phyloP scores from a whole-genome alignment of 108 stramenopile genomes.

The Stephanodiscus minutulus region DNA sequence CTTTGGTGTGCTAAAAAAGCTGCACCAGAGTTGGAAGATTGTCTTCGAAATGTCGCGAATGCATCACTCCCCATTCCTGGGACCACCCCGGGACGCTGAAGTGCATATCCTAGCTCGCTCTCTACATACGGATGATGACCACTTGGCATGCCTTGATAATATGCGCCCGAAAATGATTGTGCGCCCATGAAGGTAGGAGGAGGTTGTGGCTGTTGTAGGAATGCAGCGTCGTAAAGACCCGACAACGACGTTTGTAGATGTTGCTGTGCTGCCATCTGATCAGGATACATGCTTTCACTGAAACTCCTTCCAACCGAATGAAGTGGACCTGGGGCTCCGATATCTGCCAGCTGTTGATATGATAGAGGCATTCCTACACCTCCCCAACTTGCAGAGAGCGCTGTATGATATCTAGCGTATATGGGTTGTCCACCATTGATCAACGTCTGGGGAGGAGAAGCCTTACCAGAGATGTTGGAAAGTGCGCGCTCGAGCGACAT shows the following conservation, averaged over 20 bases:
- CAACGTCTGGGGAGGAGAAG: constrained; percentile 23
- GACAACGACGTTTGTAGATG: constrained; percentile 26
- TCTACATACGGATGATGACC: constrained; percentile 51
- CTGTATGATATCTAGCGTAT: constrained; percentile 10
- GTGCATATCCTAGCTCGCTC: constrained; percentile 70
- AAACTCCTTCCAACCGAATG: constrained; percentile 34
- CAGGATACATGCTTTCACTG: constrained; percentile 37
- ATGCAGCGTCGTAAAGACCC: constrained; percentile 12
- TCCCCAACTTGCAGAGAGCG: constrained; percentile 36
- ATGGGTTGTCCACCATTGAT: neutral
- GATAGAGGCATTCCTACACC: constrained; percentile 20
- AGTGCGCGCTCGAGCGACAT: constrained; percentile 35
- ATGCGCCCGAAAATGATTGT: constrained; percentile 57
- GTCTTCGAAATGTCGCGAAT: constrained; percentile 27
- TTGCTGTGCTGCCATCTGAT: constrained; percentile 33
- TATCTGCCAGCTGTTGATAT: constrained; percentile 21
- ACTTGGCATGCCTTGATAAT: constrained; percentile 41
- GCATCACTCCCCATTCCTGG: constrained; percentile 46
- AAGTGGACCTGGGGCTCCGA: neutral
- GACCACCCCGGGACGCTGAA: constrained; percentile 83
- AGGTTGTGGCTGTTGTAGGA: constrained; percentile 21
- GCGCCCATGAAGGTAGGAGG: constrained; percentile 47
- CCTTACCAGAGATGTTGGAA: constrained; percentile 12
- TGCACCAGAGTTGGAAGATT: constrained; percentile 10
- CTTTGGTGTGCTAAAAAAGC: constrained; percentile 29